Evolutionary conservation across 352 stramenopile genomes (phyloP).

Genomic region (Globisporangium emineosum): DNA sequence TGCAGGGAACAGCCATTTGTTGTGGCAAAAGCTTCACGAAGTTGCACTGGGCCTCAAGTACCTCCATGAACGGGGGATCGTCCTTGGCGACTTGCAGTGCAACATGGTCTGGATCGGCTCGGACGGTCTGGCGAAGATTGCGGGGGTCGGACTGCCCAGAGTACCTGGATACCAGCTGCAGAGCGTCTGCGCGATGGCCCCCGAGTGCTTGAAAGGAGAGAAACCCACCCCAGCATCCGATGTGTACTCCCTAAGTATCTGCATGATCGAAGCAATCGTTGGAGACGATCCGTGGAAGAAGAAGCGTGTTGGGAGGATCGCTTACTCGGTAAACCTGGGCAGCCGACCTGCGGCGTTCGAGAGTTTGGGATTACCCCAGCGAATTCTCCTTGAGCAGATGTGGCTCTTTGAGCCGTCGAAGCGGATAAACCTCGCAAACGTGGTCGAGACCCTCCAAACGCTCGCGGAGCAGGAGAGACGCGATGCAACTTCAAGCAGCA

Average conservation of each 20-base stretch:
- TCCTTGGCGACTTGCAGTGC: neutral
- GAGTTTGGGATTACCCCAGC: too few species aligned
- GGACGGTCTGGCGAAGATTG: neutral
- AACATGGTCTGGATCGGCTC: neutral
- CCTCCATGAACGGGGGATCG: constrained; percentile 2
- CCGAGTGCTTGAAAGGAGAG: neutral
- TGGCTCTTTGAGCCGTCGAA: too few species aligned
- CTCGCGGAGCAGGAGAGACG: too few species aligned
- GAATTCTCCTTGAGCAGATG: neutral
- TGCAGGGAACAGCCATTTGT: neutral
- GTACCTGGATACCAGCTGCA: neutral
- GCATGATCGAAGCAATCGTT: neutral
- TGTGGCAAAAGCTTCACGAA: constrained; percentile 13
- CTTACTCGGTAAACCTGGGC: too few species aligned
- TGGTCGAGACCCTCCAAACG: too few species aligned
- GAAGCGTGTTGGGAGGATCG: too few species aligned
- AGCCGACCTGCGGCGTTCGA: neutral
- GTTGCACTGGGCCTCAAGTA: constrained; percentile 33
- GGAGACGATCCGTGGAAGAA: neutral
- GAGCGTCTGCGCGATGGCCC: neutral
- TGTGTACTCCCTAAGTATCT: constrained; percentile 7
- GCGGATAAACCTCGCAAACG: too few species aligned
- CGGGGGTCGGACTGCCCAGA: neutral
- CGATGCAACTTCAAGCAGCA: too few species aligned
- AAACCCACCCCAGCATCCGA: neutral